phyloP scores from a whole-genome alignment of 202 grass and related monocot genomes.

The Zizania palustris region DNA sequence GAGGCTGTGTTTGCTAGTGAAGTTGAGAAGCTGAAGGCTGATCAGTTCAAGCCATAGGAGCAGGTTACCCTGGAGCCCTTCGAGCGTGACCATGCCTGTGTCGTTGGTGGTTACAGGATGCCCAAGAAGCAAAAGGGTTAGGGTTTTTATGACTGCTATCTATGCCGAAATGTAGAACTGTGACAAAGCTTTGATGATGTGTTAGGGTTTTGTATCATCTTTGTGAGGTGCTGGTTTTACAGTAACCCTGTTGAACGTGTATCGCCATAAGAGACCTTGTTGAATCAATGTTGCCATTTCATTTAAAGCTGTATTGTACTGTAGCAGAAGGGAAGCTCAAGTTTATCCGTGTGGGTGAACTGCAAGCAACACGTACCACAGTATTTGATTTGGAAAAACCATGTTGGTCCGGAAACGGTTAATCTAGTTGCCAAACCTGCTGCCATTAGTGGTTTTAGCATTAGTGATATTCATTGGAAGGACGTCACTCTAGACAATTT shows the following conservation, averaged over 20 bases:
- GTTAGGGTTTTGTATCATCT: neutral
- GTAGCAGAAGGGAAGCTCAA: too few species aligned
- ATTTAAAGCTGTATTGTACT: too few species aligned
- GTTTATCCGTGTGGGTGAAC: neutral
- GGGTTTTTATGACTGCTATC: too few species aligned
- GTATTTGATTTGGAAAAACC: neutral
- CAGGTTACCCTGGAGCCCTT: conserved; percentile 86
- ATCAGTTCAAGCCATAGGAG: conserved; percentile 89
- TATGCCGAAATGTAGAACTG: neutral
- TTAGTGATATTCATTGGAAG: too few species aligned
- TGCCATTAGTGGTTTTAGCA: neutral
- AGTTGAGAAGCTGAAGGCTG: conserved; percentile 83
- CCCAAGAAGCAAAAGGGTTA: conserved; percentile 71
- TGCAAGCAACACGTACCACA: neutral
- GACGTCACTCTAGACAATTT: too few species aligned
- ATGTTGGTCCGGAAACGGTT: neutral
- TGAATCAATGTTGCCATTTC: neutral
- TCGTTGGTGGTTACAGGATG: conserved; percentile 78
- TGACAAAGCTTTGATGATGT: too few species aligned
- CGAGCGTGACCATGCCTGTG: conserved; percentile 73
- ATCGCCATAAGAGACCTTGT: neutral
- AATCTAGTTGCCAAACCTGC: neutral
- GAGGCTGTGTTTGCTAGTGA: conserved; percentile 80
- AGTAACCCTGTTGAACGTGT: neutral
- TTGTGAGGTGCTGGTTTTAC: conserved; percentile 2